Base-by-base conservation (phyloP, 768 basidiomycete species). In the Basidioascus undulatus region DNA sequence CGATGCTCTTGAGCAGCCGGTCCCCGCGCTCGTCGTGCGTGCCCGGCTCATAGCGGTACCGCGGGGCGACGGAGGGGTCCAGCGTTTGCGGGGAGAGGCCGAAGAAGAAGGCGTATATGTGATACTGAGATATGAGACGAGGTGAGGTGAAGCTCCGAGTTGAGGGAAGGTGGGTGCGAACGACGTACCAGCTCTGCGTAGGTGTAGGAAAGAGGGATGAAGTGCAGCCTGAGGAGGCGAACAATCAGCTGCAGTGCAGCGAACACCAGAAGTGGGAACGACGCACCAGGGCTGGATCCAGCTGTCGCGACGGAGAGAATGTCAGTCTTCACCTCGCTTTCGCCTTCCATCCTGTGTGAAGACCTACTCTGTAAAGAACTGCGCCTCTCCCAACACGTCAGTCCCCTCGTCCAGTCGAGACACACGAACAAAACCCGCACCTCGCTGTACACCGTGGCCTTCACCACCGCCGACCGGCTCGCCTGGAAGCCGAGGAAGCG, bases 151-250 rank as follows among this genome's bases (percentile, higher is more conserved):
- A n/a, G n/a, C n/a, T n/a, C n/a, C n/a, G n/a, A n/a, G n/a, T n/a
- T n/a, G n/a, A n/a, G n/a, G n/a, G n/a, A n/a, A n/a, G n/a, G n/a
- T n/a, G n/a, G n/a, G n/a, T n/a, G n/a, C n/a, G n/a, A n/a, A n/a
- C n/a, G n/a, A n/a, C n/a, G n/a, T n/a, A n/a, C n/a, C n/a, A 92
- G 71, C 58, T 92, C 84, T 39, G 65, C 58, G 57, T 89, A 89
- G 3, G 71, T 65, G 32, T 73, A 63, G 0, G 82, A 81, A 23
- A 92, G 58, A 0, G 86, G 86, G 47, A 92, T 83, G 54, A 71
- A 92, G 58, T 92, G 86, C 18, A 89, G 63, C 84, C 81, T 81
- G 41, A 1, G 32, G 37, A 38, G 11, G 32, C 19, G 35, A 33
- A 32, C 6, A 20, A 20, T 35, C 30, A 41, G n/a, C n/a, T n/a